A percentile compares a stretch with the other conserved stretches of the same genome.
phyloP scores from a whole-genome alignment of 2,329 filamentous ascomycete species.

The Neocatenulostroma microsporum region DNA sequence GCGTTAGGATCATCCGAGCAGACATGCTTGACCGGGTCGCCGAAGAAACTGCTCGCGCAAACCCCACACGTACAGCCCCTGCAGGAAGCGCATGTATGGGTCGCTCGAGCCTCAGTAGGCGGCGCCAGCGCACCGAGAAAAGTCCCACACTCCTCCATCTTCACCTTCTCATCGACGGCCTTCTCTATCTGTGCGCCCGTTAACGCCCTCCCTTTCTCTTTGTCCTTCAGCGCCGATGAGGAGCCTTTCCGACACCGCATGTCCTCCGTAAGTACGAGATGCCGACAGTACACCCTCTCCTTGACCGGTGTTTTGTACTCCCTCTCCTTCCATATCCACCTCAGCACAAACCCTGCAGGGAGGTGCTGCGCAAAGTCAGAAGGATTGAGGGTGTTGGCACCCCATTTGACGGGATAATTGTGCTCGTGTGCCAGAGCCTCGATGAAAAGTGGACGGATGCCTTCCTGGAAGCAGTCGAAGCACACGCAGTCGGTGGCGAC shows the following conservation, averaged over 20 bases:
- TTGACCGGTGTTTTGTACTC: conserved; percentile 6
- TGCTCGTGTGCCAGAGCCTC: conserved; percentile 6
- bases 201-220: not conserved
- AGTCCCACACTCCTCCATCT: not conserved
- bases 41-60: not conserved
- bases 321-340: conserved; percentile 1
- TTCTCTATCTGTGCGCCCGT: not conserved
- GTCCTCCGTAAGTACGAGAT: conserved; percentile 1
- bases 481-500: conserved; percentile 4
- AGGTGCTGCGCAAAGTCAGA: conserved; percentile 1
- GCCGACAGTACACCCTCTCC: conserved; percentile 6
- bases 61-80: not conserved
- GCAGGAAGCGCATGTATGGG: not conserved
- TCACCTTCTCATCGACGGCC: not conserved
- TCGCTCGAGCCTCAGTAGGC: conserved; percentile 1
- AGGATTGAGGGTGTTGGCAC: conserved; percentile 2
- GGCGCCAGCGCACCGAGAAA: conserved; percentile 1
- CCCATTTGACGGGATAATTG: conserved; percentile 6
- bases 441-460: conserved; percentile 4
- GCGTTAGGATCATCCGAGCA: not conserved
- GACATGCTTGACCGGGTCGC: not conserved
- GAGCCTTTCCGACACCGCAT: too few relatives aligned
- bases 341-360: conserved; percentile 1
- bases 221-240: too few relatives aligned
- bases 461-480: conserved; percentile 3